A percentile compares a stretch with the other conserved stretches of the same genome.
phyloP scores from a whole-genome alignment of 768 basidiomycete species.

The Kwoniella botswanensis region DNA sequence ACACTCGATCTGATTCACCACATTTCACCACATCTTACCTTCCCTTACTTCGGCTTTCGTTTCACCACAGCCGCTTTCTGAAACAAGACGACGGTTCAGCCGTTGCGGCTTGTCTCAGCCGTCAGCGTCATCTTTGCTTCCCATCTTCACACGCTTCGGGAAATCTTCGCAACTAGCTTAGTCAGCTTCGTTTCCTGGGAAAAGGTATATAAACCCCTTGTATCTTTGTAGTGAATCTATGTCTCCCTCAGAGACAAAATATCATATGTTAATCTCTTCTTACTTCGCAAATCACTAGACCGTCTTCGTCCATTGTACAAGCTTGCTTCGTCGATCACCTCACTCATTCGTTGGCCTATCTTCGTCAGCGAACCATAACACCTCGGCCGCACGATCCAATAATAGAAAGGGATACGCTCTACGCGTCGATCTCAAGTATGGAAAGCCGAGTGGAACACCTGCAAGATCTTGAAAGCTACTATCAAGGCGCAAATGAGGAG shows the following conservation, averaged over 20 bases:
- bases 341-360: background rate
- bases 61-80: background rate
- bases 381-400: background rate
- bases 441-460: no score
- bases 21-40: background rate
- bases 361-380: background rate
- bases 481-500: no score
- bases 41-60: background rate
- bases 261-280: background rate
- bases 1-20: background rate
- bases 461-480: no score
- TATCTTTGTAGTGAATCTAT: constrained; percentile 1
- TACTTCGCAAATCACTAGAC: background rate
- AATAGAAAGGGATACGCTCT: no score
- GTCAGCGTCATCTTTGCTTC: background rate
- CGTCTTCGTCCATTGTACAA: background rate
- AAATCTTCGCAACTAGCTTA: background rate
- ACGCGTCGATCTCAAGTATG: no score
- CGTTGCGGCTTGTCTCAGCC: background rate
- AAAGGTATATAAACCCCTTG: background rate
- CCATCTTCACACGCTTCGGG: background rate
- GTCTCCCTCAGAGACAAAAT: background rate
- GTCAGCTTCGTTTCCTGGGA: background rate
- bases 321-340: background rate
- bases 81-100: background rate